phyloP scores from a whole-genome alignment of 768 basidiomycete species.

The Clathrus columnatus region DNA sequence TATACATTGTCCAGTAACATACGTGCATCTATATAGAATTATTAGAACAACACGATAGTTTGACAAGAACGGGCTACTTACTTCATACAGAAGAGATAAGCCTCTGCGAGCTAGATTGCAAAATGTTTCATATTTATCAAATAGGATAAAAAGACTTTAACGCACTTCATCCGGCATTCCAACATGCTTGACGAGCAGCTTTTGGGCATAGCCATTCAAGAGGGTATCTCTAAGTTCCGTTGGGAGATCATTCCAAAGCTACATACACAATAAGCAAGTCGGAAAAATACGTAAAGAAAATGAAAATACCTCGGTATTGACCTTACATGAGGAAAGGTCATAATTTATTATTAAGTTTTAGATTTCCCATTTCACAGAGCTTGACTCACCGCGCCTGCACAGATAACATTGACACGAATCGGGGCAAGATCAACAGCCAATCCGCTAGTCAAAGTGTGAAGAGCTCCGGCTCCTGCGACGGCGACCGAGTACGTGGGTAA shows the following conservation, averaged over 20 bases:
- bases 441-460: conserved; percentile 12
- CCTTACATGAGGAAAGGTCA: background rate
- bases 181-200: background rate
- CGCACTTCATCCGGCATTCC: background rate
- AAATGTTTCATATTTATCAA: background rate
- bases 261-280: background rate
- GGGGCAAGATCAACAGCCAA: conserved; percentile 16
- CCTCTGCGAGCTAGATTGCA: background rate
- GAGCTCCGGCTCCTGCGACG: conserved; percentile 10
- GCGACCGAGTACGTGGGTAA: conserved; percentile 8
- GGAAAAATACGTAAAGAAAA: background rate
- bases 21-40: background rate
- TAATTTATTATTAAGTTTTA: background rate
- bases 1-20: background rate
- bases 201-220: background rate
- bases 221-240: background rate
- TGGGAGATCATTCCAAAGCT: background rate
- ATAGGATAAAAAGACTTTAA: background rate
- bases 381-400: conserved; percentile 11
- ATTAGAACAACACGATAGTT: background rate
- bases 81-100: conserved; percentile 10
- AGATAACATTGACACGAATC: conserved; percentile 15
- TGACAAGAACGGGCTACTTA: background rate
- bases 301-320: conserved; percentile 10
- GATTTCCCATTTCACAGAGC: background rate